A percentile compares a stretch with the other conserved stretches of the same genome.
These are phyloP conservation scores for Trametes cingulata DNA, from an alignment of 768 basidiomycete species.

Conservation along the genomic window DNA sequence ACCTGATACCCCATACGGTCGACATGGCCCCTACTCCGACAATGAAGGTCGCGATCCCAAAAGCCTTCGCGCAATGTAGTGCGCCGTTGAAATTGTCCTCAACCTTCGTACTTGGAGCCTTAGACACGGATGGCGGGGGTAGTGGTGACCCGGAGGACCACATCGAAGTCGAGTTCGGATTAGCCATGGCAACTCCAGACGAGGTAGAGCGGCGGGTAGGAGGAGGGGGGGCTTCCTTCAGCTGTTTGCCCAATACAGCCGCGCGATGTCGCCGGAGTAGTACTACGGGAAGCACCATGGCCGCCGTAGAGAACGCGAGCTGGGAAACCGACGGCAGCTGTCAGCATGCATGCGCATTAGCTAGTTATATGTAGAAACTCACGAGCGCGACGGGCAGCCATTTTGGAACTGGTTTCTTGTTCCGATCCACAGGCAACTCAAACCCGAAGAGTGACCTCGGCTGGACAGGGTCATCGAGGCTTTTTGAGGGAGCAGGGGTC, in stretches of 20 bases:
- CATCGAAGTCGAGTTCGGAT: conserved; percentile 3
- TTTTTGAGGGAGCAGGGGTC: background rate
- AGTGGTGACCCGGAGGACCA: background rate
- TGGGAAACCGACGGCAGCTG: background rate
- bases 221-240: conserved; percentile 23
- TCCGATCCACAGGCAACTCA: background rate
- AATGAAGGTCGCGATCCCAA: conserved; percentile 62
- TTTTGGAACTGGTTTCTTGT: conserved; percentile 25
- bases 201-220: conserved; percentile 18
- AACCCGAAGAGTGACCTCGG: conserved; percentile 7
- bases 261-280: conserved; percentile 32
- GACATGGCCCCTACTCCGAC: conserved; percentile 50
- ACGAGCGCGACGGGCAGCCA: conserved; percentile 37
- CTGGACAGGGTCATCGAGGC: background rate
- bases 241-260: conserved; percentile 9
- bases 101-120: background rate
- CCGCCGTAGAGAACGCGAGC: conserved; percentile 35
- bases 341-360: background rate
- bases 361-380: background rate
- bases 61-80: conserved; percentile 60
- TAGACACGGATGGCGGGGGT: background rate
- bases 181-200: background rate
- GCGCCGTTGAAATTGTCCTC: conserved; percentile 49
- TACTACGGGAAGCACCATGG: conserved; percentile 32
- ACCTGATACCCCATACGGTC: conserved; percentile 51